Percentiles rank a stretch among this genome's conserved stretches.
Evolutionary conservation across 2,329 filamentous ascomycete genomes (phyloP).

Genomic region (Penicillium sp.): DNA sequence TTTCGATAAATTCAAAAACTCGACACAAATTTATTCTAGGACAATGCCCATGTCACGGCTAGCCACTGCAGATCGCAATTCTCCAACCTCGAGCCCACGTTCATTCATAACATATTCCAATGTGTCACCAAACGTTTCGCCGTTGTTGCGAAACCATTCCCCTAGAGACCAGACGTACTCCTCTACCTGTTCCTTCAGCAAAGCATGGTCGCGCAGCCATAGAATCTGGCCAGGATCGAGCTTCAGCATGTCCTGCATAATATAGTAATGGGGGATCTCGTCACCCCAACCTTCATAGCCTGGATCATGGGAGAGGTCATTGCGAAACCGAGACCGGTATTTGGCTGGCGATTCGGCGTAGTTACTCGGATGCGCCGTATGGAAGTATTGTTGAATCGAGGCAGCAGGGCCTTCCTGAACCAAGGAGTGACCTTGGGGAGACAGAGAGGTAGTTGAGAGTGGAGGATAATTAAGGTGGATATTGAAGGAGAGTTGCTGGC

Average conservation of each 20-base stretch:
- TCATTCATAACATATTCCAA: slow-evolving; percentile 56
- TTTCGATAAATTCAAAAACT: background rate
- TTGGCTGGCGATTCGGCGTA: slow-evolving; percentile 29
- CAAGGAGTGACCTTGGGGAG: background rate
- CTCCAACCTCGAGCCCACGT: slow-evolving; percentile 51
- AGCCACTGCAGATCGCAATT: slow-evolving; percentile 32
- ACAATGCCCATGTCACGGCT: slow-evolving; percentile 34
- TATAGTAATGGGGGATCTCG: slow-evolving; percentile 61
- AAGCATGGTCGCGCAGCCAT: slow-evolving; percentile 56
- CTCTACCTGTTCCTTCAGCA: slow-evolving; percentile 57
- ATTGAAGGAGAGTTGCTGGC: slow-evolving; percentile 51
- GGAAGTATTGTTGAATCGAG: slow-evolving; percentile 21
- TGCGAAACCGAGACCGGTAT: slow-evolving; percentile 48
- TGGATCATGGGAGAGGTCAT: slow-evolving; percentile 51
- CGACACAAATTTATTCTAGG: slow-evolving; percentile 11
- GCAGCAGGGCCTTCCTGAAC: slow-evolving; percentile 8
- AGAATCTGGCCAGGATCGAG: slow-evolving; percentile 59
- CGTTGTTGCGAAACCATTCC: slow-evolving; percentile 63
- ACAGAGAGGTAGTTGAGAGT: slow-evolving; percentile 5
- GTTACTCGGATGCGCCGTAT: slow-evolving; percentile 22
- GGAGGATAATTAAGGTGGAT: slow-evolving; percentile 52
- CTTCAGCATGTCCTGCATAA: slow-evolving; percentile 64
- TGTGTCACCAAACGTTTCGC: slow-evolving; percentile 61
- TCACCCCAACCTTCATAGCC: slow-evolving; percentile 64
- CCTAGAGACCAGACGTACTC: slow-evolving; percentile 51